Base-by-base conservation (phyloP, 2,329 filamentous ascomycete genomes). In the Ophiognomonia clavigignenti-juglandacearum region DNA sequence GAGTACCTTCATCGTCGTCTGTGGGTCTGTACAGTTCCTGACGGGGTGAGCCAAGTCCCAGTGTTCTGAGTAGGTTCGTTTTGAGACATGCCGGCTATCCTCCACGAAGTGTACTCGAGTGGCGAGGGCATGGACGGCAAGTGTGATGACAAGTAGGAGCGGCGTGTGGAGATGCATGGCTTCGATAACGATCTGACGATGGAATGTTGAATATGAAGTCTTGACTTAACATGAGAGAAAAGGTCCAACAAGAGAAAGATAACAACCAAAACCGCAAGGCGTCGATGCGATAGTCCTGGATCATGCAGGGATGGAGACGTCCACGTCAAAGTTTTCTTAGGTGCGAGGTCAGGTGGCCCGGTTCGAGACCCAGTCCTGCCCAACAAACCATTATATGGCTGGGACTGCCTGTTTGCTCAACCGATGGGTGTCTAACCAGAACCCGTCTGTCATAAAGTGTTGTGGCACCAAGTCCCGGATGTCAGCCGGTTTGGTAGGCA, bases 21-120 rank as follows among this genome's bases (percentile, higher is more conserved):
- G 6, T 4, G 20, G 27, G 24, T 31, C 19, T 14, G 43, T 43
- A 29, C 48, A 50, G 39, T 50, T 47, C 14, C 34, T 45, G 8
- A 47, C 40, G 5, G 45, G 42, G 31, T 47, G 24, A 6, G 23
- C 19, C 27, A 50, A 11, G 27, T 36, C 8, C 39, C 47, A 24
- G 35, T 50, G 31, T 31, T 32, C 26, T 8, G 43, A 45, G 35
- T 50, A 45, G 13, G 40, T 37, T 14, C 48, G 43, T 29, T 40
- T 47, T 9, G n/a, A 24, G 20, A 36, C 19, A 8, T 13, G 8
- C 14, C 39, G 6, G 2, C 35, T 8, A 3, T n/a, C 2, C 3
- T 18, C 7, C 5, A 16, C 13, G 24, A 24, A 14, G 19, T 18
- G 35, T 4, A 22, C 26, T 4, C 18, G n/a, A 13, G 29, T 23